Base-by-base conservation (phyloP, 768 basidiomycete genomes). In the Agaricus bisporus region DNA sequence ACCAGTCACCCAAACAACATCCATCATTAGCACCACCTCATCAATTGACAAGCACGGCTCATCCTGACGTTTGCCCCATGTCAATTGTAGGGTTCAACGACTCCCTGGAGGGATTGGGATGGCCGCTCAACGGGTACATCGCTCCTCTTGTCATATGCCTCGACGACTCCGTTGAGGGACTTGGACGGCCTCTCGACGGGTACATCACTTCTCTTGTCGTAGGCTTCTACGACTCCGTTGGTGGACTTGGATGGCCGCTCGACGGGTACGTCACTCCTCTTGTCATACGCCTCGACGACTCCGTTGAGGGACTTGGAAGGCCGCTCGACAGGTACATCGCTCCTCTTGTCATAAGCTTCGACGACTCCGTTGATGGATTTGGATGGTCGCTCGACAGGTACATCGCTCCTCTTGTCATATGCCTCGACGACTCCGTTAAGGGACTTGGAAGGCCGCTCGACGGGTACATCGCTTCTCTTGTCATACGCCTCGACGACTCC, bases 171-270 rank as follows among this genome's bases (percentile, higher is more conserved):
- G 11, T 66, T 53, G 11, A 61, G 60, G 0, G 66, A 57, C 48
- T 65, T 68, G 9, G 61, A 58, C 1, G 70, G 51, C 2, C 59
- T 35, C 45, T 71, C 67, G 4, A 59, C 66, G 3, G 68, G 66
- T 41, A 69, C 67, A 20, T 55, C 63, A 2, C 58, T 64, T 28
- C 69, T 63, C 36, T 71, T 71, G 51, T 67, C 70, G 44, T 78
- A 81, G 17, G 73, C 73, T 12, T 63, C 69, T 44, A 82, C 78
- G 7, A 63, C 67, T 43, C 64, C 64, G 6, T 60, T 44, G 5
- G 60, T 59, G 0, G 65, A 50, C 38, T 60, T 68, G 18, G 59
- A 59, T 1, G 66, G 44, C 1, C 60, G 54, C 29, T 68, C 64
- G 0, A 58, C 62, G 0, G 64, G 67, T 20, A 64, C 62, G 22